Base-by-base conservation (phyloP, 169 alveolate species). In the Perkinsus marinus region DNA sequence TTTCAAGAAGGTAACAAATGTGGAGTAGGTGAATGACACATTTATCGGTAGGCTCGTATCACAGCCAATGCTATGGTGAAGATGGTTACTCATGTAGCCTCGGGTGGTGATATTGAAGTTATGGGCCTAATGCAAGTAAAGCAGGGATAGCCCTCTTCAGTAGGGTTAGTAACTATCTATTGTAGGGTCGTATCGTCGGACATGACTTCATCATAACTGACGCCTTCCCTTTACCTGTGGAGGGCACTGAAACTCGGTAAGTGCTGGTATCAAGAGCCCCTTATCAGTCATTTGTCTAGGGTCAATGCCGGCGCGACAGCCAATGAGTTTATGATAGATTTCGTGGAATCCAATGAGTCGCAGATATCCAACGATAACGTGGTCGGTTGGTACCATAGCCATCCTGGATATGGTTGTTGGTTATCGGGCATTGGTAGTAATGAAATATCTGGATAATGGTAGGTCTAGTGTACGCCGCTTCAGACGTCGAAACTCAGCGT, bases 381-480 rank as follows among this genome's bases (percentile, higher is more conserved):
- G 41, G 93, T 95, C 39, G 98, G 98, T 19, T 96, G 98, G 98
- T 96, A 96, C 90, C 98, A 96, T 89, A 93, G 96, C 41, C 98
- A 96, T 89, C 98, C 98, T 39, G 96, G 97, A 19, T 96, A 96
- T 46, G 96, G 96, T 0, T 95, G 96, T 69, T 96, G 96, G 96
- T 92, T 96, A 19, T 95, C 97, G 41, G 97, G 98, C 39, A 96
- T 95, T 36, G 98, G 79, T 57, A 57, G 79, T 13, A 19, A 57
- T 30, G 22, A 7, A 0, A 2, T 2, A 57, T n/a, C n/a, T n/a
- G n/a, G n/a, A n/a, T n/a, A n/a, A n/a, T n/a, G n/a, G n/a, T n/a
- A n/a, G n/a, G n/a, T n/a, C n/a, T n/a, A n/a, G n/a, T n/a, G n/a
- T n/a, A n/a, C n/a, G n/a, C 34, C 34, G 3, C 26, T 16, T 19